Evolutionary conservation across 169 alveolate species (phyloP), one percentile per base, ranked within the genome.

Genomic region (Fabrea salina): DNA sequence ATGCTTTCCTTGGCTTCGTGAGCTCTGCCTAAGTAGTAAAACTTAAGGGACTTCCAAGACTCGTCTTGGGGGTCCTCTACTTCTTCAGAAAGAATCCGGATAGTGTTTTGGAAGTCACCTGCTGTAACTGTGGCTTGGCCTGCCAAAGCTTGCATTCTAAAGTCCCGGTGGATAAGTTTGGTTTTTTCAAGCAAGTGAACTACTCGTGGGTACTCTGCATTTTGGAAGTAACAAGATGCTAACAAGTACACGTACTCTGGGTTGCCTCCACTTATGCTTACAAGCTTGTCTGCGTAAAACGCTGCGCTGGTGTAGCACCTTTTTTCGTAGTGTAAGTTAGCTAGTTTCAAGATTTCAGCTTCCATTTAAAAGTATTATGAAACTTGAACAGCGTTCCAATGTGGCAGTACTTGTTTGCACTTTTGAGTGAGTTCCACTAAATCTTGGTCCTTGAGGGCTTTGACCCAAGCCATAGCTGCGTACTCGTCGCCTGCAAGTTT

Each of bases 1-100:
- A 91, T 91, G 82, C 89, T 94, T 79, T 94, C 97, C 58, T 79
- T 79, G 70, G 91, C 85, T 75, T 94, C 97, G 82, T 90, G 87
- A 3, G 95, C 93, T 75, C 84, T 84, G 3, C 95, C 97, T 53
- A 89, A 56, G 30, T 89, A 66, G 54, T 90, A 82, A 81, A 84
- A 71, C 40, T 87, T 88, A 59, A 87, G 80, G 66, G 93, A 80
- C 57, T 86, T 82, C 67, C 82, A 84, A 51, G 75, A 76, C 5
- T 49, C 75, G 35, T 68, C 75, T 33, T 64, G 40, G 16, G 70
- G 37, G 27, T 75, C 70, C 25, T 49, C 64, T 22, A 75, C 82
- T 30, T 61, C 37, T n/a, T 40, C 79, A 3, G 59, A 44, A 16
- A 70, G 68, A 30, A 70, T 49, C 49, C 49, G 41, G 0, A 70